Evolutionary conservation across 192 early-diverging fungal species (phyloP).

Genomic region (Coemansia sp.): DNA sequence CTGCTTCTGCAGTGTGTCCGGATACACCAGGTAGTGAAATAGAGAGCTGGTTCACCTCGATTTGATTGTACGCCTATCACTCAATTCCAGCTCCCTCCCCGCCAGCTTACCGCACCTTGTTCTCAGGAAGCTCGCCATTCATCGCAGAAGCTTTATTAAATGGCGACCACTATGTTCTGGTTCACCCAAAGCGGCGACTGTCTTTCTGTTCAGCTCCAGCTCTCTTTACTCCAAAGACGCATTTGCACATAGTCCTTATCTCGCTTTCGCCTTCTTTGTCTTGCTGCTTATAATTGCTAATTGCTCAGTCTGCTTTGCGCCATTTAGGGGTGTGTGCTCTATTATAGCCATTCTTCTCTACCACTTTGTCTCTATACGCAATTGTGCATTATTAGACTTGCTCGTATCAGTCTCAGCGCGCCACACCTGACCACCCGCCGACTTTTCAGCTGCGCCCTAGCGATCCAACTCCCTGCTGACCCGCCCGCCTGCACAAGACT

Average conservation of each 20-base stretch:
- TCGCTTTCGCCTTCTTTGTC: slow-evolving; percentile 6
- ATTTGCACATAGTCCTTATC: background rate
- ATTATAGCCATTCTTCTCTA: slow-evolving; percentile 1
- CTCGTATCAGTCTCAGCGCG: slow-evolving; percentile 4
- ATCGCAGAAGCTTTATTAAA: slow-evolving; percentile 4
- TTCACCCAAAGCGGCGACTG: background rate
- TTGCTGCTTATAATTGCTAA: background rate
- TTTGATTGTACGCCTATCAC: slow-evolving; percentile 6
- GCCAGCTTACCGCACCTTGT: background rate
- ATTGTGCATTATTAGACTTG: slow-evolving; percentile 36
- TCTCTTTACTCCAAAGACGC: background rate
- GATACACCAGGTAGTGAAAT: slow-evolving; percentile 1
- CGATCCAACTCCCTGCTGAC: slow-evolving; percentile 5
- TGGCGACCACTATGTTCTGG: background rate
- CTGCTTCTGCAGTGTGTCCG: background rate
- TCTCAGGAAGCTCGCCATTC: background rate
- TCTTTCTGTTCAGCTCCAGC: background rate
- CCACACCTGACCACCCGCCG: slow-evolving; percentile 7
- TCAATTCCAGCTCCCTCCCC: background rate
- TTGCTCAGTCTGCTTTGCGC: background rate
- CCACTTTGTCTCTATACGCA: slow-evolving; percentile 1
- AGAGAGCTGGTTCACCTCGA: background rate
- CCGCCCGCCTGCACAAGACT: slow-evolving; percentile 6
- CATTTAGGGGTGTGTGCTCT: background rate
- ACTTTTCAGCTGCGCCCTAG: slow-evolving; percentile 1